Base-by-base conservation (phyloP, 108 stramenopile genomes). In the Epithemia pelagica region DNA sequence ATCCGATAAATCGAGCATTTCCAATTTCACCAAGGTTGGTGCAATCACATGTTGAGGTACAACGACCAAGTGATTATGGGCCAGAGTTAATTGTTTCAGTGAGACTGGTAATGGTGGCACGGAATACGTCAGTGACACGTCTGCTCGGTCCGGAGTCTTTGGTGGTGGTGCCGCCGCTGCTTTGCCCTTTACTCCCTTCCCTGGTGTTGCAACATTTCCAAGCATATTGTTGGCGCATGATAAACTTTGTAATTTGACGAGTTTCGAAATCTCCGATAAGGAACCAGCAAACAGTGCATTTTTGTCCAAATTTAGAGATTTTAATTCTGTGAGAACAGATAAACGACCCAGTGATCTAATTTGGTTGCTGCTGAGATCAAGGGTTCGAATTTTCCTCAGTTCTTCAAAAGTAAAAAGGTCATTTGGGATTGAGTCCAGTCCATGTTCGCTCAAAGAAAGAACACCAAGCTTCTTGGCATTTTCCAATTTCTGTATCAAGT, bases 331-430 rank as follows among this genome's bases (percentile, higher is more conserved):
- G 28, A 94, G 60, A 33, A 67, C 70, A 51, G 77, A 65, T 52
- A 94, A 54, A 28, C 30, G 32, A 0, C 73, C 78, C 2, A 88
- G 76, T 1, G 52, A 52, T 29, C 63, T 75, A 10, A 94, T 31
- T 61, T 78, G 73, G 63, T 94, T 94, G 60, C 80, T 82, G 20
- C 87, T 90, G 1, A 94, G 62, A 71, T 94, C 92, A 24, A 94
- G 72, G 25, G 89, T 90, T 27, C 29, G 54, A 26, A 30, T 22
- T 63, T 64, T 27, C 8, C 30, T 31, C 10, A 65, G 29, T 1
- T 83, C 82, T 76, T 76, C 62, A 15, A 7, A 84, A 82, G 81
- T 67, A 72, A 87, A 90, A 5, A 94, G 80, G 57, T 74, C 72
- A 8, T 58, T 60, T 32, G 89, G 89, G 52, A 88, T 82, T 19